Evolutionary conservation across 805 yeast species (phyloP).

Genomic region (Saturnispora saitoi): DNA sequence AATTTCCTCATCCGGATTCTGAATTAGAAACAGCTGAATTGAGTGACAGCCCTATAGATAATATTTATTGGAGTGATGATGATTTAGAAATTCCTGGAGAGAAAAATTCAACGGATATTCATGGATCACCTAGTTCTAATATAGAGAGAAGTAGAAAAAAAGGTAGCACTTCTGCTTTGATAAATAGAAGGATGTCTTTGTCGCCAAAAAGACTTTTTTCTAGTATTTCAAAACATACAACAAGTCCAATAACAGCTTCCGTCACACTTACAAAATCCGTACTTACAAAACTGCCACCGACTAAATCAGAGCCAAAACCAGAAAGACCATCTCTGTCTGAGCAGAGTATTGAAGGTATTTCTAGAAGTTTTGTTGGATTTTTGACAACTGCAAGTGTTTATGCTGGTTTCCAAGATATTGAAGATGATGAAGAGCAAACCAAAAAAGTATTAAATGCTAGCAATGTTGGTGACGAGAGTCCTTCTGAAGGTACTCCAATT

Average conservation of each 20-base stretch:
- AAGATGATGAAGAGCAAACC: slow-evolving; percentile 25
- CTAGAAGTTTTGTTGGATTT: slow-evolving; percentile 45
- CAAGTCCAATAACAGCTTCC: slow-evolving; percentile 6
- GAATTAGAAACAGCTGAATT: background rate
- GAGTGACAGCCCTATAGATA: background rate
- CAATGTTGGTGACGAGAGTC: slow-evolving; percentile 1
- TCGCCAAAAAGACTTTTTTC: slow-evolving; percentile 22
- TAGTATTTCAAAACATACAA: slow-evolving; percentile 17
- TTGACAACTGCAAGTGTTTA: slow-evolving; percentile 51
- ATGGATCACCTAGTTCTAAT: background rate
- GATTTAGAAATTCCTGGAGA: background rate
- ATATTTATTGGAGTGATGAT: background rate
- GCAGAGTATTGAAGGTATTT: slow-evolving; percentile 31
- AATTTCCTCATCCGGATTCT: background rate
- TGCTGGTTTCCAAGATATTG: slow-evolving; percentile 32
- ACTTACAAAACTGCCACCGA: background rate
- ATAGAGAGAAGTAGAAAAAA: background rate
- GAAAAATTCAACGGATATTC: background rate
- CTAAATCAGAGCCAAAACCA: background rate
- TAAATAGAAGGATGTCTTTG: slow-evolving; percentile 14
- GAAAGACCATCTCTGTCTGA: slow-evolving; percentile 2
- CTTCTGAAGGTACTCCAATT: background rate
- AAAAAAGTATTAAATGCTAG: slow-evolving; percentile 8
- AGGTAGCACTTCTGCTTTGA: background rate
- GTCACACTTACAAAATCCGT: slow-evolving; percentile 1